phyloP scores from a whole-genome alignment of 768 basidiomycete genomes.

The Boletus sensibilis region DNA sequence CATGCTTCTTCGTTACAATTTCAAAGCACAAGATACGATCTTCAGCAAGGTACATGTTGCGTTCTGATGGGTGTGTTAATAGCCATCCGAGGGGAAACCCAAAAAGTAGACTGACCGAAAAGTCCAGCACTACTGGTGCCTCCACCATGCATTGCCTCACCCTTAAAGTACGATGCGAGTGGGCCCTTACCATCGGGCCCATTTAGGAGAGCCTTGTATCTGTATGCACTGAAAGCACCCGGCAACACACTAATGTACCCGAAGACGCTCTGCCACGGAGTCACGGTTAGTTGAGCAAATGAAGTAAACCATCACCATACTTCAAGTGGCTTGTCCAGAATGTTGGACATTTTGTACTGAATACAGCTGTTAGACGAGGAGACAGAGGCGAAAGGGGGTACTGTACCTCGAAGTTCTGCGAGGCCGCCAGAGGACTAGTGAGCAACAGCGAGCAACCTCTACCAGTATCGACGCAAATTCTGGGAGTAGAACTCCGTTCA shows the following conservation, averaged over 20 bases:
- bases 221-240: conserved; percentile 89
- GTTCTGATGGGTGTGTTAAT: conserved; percentile 39
- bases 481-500: conserved; percentile 24
- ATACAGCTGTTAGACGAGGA: neutral
- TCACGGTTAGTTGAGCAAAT: neutral
- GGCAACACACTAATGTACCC: conserved; percentile 88
- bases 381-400: neutral
- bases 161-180: conserved; percentile 90
- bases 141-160: conserved; percentile 80
- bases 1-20: conserved; percentile 85
- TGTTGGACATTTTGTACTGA: conserved; percentile 93
- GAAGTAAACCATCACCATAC: conserved; percentile 37
- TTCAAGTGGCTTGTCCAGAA: conserved; percentile 94
- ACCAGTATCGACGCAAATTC: conserved; percentile 82
- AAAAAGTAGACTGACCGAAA: conserved; percentile 43
- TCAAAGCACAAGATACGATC: conserved; percentile 92
- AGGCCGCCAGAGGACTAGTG: conserved; percentile 79
- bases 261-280: conserved; percentile 59
- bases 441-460: conserved; percentile 69
- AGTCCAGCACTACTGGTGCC: conserved; percentile 61
- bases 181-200: conserved; percentile 88
- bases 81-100: neutral
- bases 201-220: conserved; percentile 85
- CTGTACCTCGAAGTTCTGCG: conserved; percentile 87
- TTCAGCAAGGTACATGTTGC: conserved; percentile 92